Conservation (phyloP, 2,329 filamentous ascomycete species). For the Blastomyces silverae region DNA sequence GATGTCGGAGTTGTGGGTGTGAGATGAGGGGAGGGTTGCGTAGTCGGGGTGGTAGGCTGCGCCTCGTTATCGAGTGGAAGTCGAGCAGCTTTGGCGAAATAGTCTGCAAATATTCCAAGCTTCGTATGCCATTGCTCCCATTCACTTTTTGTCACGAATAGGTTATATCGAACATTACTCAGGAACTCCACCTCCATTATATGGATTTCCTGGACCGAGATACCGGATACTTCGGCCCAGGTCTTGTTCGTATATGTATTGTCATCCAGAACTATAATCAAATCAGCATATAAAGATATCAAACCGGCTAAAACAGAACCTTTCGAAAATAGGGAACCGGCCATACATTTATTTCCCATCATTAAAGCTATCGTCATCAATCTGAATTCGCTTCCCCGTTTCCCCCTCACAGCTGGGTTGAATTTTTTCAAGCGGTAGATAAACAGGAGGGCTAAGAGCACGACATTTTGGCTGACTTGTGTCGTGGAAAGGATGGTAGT, state of each 20-base stretch:
- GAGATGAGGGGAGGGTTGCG: conserved; percentile 34
- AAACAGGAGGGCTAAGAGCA: conserved; percentile 81
- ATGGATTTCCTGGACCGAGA: conserved; percentile 89
- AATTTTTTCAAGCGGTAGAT: conserved; percentile 87
- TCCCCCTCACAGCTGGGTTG: conserved; percentile 83
- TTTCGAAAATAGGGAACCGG: not conserved
- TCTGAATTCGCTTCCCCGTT: conserved; percentile 86
- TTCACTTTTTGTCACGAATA: conserved; percentile 76
- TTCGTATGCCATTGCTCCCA: conserved; percentile 85
- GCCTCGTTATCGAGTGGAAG: conserved; percentile 38
- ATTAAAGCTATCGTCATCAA: conserved; percentile 91
- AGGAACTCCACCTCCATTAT: conserved; percentile 99
- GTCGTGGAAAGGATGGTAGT: conserved; percentile 84
- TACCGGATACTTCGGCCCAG: conserved; percentile 95
- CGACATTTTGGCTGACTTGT: conserved; percentile 92
- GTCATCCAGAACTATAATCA: conserved; percentile 70
- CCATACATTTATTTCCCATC: conserved; percentile 91
- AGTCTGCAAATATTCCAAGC: conserved; percentile 73
- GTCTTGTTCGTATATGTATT: conserved; percentile 99
- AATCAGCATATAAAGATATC: conserved; percentile 19
- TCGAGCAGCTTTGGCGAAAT: conserved; percentile 64
- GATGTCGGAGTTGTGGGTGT: conserved; percentile 27
- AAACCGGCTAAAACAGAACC: not conserved
- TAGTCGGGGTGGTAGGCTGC: conserved; percentile 25
- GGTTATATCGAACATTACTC: conserved; percentile 94